Base-by-base conservation (phyloP, 805 yeast species). In the Metschnikowia amazonensis region DNA sequence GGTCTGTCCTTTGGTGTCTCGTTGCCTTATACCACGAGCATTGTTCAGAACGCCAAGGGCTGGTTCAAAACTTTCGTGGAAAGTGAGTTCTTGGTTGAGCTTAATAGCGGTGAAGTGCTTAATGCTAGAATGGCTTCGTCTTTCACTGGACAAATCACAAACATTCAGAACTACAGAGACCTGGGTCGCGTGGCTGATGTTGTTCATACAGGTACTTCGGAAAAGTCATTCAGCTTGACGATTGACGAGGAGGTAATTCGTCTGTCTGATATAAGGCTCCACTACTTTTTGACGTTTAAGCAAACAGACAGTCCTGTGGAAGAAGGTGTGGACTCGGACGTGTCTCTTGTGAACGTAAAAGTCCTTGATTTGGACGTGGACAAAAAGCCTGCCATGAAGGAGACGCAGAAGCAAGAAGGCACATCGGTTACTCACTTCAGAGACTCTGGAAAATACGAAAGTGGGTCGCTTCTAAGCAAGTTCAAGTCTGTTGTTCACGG, bases 391-490 rank as follows among this genome's bases (percentile, higher is more conserved):
- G 53, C 62, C 4, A 43, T 68, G 44, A 50, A 60, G 9, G 49
- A 66, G 21, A 45, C 51, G 23, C 58, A 62, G 7, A 49, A 51
- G 20, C 80, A 77, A 51, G 67, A 69, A 36, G 82, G 81, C 18
- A 65, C 75, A 2, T 74, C 82, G 0, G 49, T 50, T 7, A 76
- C 62, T 52, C 66, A 72, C 1, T 36, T 76, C 3, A 62, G 76
- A 5, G 73, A 74, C n/a, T 36, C 46, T 8, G 80, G 80, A 2
- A 76, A 76, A 51, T 60, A 65, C 48, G 82, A 81, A 1, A 50
- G 52, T n/a, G 81, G 79, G 6, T 43, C 55, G 3, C 53, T 65
- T 57, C 63, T 54, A 55, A 72, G 66, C 43, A 62, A 48, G 48
- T 74, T 50, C 59, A 46, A 46, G 43, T 24, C 37, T 34, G 24